A percentile compares a stretch with the other conserved stretches of the same genome.
Conservation (phyloP, 345 rosid species). For the Iberis pinnata region DNA sequence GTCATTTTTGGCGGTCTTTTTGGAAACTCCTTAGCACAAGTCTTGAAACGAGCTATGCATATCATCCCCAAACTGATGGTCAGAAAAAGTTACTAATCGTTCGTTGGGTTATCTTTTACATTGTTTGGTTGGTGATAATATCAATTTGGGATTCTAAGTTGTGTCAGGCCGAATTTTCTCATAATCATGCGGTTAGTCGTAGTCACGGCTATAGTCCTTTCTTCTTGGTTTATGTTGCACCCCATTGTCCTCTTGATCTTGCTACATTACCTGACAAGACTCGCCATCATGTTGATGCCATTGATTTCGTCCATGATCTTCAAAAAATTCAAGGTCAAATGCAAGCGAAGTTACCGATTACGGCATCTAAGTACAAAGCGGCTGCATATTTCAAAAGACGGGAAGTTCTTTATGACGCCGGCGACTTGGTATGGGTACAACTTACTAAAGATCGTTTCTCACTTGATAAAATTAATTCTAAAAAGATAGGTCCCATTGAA, state of each 20-base stretch:
- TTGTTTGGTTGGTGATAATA: background rate
- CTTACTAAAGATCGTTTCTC: background rate
- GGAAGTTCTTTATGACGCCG: background rate
- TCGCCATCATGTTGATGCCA: background rate
- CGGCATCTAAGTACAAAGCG: background rate
- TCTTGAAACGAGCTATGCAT: background rate
- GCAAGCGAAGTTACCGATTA: background rate
- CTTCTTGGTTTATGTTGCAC: background rate
- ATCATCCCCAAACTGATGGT: background rate
- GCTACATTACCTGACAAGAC: background rate
- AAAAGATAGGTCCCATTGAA: background rate
- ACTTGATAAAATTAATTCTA: background rate
- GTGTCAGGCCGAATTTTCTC: background rate
- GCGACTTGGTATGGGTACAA: background rate
- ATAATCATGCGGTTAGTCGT: background rate
- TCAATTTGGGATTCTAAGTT: background rate
- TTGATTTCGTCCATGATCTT: background rate
- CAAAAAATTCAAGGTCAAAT: background rate
- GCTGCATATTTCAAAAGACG: background rate
- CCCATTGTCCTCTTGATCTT: background rate
- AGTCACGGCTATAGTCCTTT: background rate
- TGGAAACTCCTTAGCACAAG: background rate
- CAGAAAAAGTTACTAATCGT: background rate
- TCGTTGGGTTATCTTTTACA: background rate
- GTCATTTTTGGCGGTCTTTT: background rate